These are phyloP conservation scores for Onygenales sp. DNA, from an alignment of 2,329 filamentous ascomycete genomes.

Conservation along the genomic window DNA sequence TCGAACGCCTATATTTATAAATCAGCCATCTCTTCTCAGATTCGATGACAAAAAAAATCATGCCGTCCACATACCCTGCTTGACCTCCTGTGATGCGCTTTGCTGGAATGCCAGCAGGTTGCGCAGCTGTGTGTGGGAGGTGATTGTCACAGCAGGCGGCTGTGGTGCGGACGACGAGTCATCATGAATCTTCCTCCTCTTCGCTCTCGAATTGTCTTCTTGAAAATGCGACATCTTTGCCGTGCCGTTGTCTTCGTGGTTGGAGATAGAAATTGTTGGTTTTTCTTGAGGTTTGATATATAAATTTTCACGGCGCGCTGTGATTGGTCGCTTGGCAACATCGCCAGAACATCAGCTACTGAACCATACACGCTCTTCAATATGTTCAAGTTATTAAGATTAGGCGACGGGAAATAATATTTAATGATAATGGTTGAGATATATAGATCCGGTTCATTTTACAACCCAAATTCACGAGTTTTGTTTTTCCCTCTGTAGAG, in stretches of 20 bases:
- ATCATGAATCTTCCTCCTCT: constrained; percentile 32
- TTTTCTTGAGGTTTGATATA: neutral
- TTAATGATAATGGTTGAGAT: too few species aligned
- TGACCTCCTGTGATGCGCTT: constrained; percentile 45
- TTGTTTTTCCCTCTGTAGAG: too few species aligned
- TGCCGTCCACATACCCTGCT: constrained; percentile 49
- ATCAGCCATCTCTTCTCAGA: neutral
- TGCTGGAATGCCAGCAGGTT: constrained; percentile 62
- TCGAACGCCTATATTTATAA: constrained; percentile 25
- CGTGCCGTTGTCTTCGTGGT: neutral
- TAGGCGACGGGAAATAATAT: too few species aligned
- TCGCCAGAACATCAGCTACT: neutral
- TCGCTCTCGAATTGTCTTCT: constrained; percentile 24
- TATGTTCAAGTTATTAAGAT: too few species aligned
- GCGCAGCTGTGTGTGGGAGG: constrained; percentile 54
- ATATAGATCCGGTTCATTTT: too few species aligned
- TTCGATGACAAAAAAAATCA: neutral
- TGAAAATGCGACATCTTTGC: constrained; percentile 24
- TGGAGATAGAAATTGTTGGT: neutral
- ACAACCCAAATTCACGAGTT: too few species aligned
- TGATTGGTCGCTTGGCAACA: constrained; percentile 2
- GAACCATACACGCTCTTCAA: too few species aligned
- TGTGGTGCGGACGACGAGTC: constrained; percentile 5
- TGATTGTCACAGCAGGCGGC: constrained; percentile 18
- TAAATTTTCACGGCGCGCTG: constrained; percentile 1